Conservation (phyloP, 1,284 basidiomycete genomes). For the Ceratobasidium sp. region DNA sequence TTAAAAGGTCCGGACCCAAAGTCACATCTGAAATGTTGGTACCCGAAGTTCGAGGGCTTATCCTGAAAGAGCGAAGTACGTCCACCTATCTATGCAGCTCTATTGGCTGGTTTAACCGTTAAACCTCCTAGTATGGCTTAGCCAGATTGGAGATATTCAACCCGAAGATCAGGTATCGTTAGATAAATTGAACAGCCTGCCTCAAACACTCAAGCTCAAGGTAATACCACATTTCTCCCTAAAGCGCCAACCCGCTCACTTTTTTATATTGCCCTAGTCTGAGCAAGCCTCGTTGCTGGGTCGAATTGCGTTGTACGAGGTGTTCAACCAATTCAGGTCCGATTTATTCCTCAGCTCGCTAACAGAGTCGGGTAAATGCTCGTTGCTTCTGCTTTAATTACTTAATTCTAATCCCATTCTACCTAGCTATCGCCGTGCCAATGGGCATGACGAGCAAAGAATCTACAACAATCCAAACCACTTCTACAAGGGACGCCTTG, state of each 20-base stretch:
- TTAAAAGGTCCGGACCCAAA: slow-evolving; percentile 46
- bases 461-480: slow-evolving; percentile 55
- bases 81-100: slow-evolving; percentile 44
- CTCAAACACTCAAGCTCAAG: slow-evolving; percentile 68
- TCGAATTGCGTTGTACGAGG: slow-evolving; percentile 77
- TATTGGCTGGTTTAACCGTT: slow-evolving; percentile 40
- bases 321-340: slow-evolving; percentile 79
- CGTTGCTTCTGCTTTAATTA: neutral
- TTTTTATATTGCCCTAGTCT: slow-evolving; percentile 61
- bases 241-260: neutral
- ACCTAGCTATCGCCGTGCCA: slow-evolving; percentile 82
- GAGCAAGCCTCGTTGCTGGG: slow-evolving; percentile 80
- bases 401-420: neutral
- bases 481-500: slow-evolving; percentile 72
- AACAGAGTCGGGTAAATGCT: slow-evolving; percentile 80
- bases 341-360: slow-evolving; percentile 90
- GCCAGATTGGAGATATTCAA: slow-evolving; percentile 69
- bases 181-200: slow-evolving; percentile 57
- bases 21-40: slow-evolving; percentile 67
- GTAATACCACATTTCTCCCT: slow-evolving; percentile 56
- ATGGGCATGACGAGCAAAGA: slow-evolving; percentile 75
- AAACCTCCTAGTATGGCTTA: slow-evolving; percentile 71
- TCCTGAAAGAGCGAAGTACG: slow-evolving; percentile 82
- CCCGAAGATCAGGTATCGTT: slow-evolving; percentile 63
- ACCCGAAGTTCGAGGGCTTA: slow-evolving; percentile 72